Conservation (phyloP, 176 grass and related monocot genomes). For the Musa schizocarpa region DNA sequence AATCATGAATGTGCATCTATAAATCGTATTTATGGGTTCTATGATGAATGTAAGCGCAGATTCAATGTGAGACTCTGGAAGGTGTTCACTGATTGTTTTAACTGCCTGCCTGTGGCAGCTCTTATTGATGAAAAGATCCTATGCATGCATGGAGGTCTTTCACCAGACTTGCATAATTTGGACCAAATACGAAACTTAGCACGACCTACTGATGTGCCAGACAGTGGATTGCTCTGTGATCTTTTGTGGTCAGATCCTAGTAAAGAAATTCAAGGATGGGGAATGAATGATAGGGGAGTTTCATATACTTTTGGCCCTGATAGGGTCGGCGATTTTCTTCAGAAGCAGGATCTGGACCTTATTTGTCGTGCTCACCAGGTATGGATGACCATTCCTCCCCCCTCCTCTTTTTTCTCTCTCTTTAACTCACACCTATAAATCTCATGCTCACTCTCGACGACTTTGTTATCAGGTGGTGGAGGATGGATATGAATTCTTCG, state of each 20-base stretch:
- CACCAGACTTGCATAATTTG: conserved; percentile 10
- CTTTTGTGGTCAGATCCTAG: conserved; percentile 11
- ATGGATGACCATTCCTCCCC: background rate
- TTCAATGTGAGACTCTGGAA: conserved; percentile 15
- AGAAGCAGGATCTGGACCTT: conserved; percentile 13
- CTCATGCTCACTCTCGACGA: background rate
- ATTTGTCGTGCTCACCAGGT: conserved; percentile 17
- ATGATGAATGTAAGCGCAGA: conserved; percentile 15
- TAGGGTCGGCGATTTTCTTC: conserved; percentile 8
- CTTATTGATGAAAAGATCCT: conserved; percentile 16
- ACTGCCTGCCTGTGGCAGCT: conserved; percentile 18
- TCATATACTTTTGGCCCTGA: conserved; percentile 13
- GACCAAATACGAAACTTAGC: conserved; percentile 8
- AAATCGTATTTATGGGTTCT: conserved; percentile 16
- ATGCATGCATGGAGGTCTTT: conserved; percentile 17
- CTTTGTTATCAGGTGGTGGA: background rate
- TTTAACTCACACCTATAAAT: background rate
- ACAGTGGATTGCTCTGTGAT: conserved; percentile 14
- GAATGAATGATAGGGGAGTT: conserved; percentile 14
- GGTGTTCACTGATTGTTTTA: conserved; percentile 15
- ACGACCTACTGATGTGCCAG: conserved; percentile 15
- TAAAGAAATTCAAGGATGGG: conserved; percentile 12
- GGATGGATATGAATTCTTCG: conserved; percentile 10
- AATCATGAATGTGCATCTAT: conserved; percentile 20
- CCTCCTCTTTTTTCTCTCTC: background rate